Conservation (phyloP, 225 moss, liverwort and hornwort species). For the Anthoceros angustus region DNA sequence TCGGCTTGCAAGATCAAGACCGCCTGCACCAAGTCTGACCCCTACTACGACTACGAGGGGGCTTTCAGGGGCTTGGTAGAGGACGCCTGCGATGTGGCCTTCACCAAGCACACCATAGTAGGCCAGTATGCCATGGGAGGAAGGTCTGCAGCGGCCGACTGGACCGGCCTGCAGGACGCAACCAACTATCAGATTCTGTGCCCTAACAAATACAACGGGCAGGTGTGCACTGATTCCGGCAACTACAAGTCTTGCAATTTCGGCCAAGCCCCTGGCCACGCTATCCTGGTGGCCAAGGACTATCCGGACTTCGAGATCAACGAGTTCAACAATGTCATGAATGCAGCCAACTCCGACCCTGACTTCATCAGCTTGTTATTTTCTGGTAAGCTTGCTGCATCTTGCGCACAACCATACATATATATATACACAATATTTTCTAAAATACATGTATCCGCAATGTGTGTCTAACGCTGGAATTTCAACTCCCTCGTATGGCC, state of each 20-base stretch:
- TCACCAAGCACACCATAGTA: slow-evolving; percentile 38
- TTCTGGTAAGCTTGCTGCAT: slow-evolving; percentile 10
- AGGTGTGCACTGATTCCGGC: slow-evolving; percentile 14
- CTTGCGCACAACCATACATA: no score
- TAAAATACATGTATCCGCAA: no score
- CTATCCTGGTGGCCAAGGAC: slow-evolving; percentile 10
- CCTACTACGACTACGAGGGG: slow-evolving; percentile 28
- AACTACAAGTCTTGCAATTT: slow-evolving; percentile 27
- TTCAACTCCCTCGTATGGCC: not conserved
- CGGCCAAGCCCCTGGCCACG: slow-evolving; percentile 30
- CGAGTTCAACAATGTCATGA: slow-evolving; percentile 14
- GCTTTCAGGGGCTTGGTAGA: slow-evolving; percentile 28
- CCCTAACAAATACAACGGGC: slow-evolving; percentile 8
- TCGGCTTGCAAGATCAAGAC: slow-evolving; percentile 17
- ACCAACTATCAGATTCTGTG: slow-evolving; percentile 20
- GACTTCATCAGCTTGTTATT: slow-evolving; percentile 22
- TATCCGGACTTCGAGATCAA: slow-evolving; percentile 14
- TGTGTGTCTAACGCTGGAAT: not conserved
- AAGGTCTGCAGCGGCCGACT: slow-evolving; percentile 16
- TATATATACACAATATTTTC: no score
- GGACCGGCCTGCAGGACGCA: slow-evolving; percentile 19
- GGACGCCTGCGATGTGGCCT: slow-evolving; percentile 23
- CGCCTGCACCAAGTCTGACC: slow-evolving; percentile 19
- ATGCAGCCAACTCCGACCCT: slow-evolving; percentile 17
- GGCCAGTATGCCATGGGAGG: slow-evolving; percentile 20